Evolutionary conservation across 257 asterid species (phyloP), one percentile per base, ranked within the genome.

Genomic region (Verbascum thapsus): DNA sequence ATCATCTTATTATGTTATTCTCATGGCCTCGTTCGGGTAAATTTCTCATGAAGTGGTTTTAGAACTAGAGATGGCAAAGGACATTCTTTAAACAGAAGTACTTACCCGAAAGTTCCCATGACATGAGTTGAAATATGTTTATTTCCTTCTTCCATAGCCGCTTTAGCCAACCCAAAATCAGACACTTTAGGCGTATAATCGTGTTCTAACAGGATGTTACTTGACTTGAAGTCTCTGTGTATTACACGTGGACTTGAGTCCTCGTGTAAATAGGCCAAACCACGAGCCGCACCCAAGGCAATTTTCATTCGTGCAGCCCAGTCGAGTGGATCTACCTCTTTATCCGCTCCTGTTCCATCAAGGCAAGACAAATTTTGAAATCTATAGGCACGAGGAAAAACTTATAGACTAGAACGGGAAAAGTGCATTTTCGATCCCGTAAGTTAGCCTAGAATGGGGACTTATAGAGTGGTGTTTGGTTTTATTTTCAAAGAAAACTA

Each of bases 51-150:
- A 26, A 26, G 32, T 26, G 32, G 32, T 26, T 26, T n/a, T 26
- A 26, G 32, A 26, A 26, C 32, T 1, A 1, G 32, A 41, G 22
- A 35, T 17, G 10, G 23, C 11, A 32, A 16, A 41, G 38, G 12
- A 6, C 15, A 49, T 45, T 64, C 26, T 10, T 49, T 13, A 49
- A 0, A 13, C n/a, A 40, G 18, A 66, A 22, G 57, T 32, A 49
- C 70, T 60, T 78, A 89, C 99, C 99, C 99, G 22, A 92, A 92
- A 68, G 99, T 92, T 41, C 99, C 99, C 97, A 92, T 92, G 61
- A 89, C 96, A 71, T 83, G 99, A 34, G 99, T 92, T 3, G 97
- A 89, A 23, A 92, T 65, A 37, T 89, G 92, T 66, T 76, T 72
- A 76, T 62, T 83, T 69, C 79, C 90, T 72, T 84, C 99, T 9